Conservation (phyloP, 768 basidiomycete genomes). For the Stropharia rugosoannulata region DNA sequence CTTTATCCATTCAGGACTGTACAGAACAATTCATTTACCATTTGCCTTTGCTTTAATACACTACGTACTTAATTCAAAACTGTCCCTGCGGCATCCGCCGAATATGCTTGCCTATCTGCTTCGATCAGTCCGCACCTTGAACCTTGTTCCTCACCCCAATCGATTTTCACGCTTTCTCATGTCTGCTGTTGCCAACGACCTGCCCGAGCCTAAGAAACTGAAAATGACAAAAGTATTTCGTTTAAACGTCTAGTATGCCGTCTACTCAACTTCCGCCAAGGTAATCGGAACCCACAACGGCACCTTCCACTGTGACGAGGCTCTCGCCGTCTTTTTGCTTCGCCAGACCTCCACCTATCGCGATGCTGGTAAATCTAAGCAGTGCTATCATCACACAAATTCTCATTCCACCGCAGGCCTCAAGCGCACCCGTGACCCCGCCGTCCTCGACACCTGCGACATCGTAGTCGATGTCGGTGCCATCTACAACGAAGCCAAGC, state of each 20-base stretch:
- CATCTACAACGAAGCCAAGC: slow-evolving; percentile 75
- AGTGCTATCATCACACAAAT: neutral
- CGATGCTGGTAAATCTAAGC: slow-evolving; percentile 56
- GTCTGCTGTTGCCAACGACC: slow-evolving; percentile 14
- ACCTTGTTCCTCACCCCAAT: slow-evolving; percentile 3
- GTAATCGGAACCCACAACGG: slow-evolving; percentile 94
- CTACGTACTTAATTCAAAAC: slow-evolving; percentile 6
- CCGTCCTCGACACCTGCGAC: slow-evolving; percentile 73
- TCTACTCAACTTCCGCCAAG: slow-evolving; percentile 32
- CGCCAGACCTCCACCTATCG: slow-evolving; percentile 74
- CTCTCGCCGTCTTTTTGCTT: slow-evolving; percentile 88
- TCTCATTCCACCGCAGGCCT: slow-evolving; percentile 41
- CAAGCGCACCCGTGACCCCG: slow-evolving; percentile 73
- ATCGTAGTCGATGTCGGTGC: slow-evolving; percentile 98
- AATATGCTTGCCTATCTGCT: slow-evolving; percentile 17
- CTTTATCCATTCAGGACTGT: slow-evolving; percentile 9
- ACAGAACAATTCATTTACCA: slow-evolving; percentile 11
- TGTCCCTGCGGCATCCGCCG: slow-evolving; percentile 19
- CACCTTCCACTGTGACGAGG: slow-evolving; percentile 97
- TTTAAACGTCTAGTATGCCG: neutral
- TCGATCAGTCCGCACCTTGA: slow-evolving; percentile 4
- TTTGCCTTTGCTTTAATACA: slow-evolving; percentile 6
- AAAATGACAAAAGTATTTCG: slow-evolving; percentile 37
- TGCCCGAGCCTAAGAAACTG: slow-evolving; percentile 33
- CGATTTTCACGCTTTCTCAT: slow-evolving; percentile 11